Evolutionary conservation across 179 eudicot species (phyloP).

Genomic region (Vitellaria paradoxa): DNA sequence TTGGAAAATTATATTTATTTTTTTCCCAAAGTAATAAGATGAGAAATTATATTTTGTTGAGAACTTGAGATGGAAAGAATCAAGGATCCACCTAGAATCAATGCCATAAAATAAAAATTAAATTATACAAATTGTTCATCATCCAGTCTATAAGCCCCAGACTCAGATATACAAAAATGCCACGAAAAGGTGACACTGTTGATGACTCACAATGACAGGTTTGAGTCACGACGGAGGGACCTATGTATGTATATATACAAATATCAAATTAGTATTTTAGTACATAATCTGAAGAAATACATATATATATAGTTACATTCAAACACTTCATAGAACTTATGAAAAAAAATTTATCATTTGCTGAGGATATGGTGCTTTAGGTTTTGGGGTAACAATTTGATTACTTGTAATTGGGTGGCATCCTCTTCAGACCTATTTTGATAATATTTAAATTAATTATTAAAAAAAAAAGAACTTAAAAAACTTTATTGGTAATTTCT

Average conservation of each 20-base stretch:
- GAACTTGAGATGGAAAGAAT: constrained; percentile 15
- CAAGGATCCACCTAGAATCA: constrained; percentile 17
- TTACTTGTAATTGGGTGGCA: too few relatives aligned
- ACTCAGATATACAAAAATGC: not conserved
- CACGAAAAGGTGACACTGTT: not conserved
- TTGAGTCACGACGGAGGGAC: not conserved
- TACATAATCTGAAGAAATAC: not conserved
- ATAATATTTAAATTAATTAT: too few relatives aligned
- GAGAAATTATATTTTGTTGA: too few relatives aligned
- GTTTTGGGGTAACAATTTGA: too few relatives aligned
- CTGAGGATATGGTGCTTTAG: too few relatives aligned
- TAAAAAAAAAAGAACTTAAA: too few relatives aligned
- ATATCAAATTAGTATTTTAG: not conserved
- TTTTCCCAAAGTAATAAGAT: too few relatives aligned
- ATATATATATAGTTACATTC: not conserved
- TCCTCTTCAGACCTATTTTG: too few relatives aligned
- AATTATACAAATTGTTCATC: not conserved
- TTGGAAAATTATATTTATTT: constrained; percentile 4
- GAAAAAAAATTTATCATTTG: not conserved
- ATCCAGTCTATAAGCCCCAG: not conserved
- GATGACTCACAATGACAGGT: not conserved
- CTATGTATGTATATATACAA: not conserved
- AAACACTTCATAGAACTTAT: not conserved
- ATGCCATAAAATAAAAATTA: not conserved
- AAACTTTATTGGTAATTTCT: not conserved